Base-by-base conservation (phyloP, 2,329 filamentous ascomycete species). In the Calonectria naviculata region DNA sequence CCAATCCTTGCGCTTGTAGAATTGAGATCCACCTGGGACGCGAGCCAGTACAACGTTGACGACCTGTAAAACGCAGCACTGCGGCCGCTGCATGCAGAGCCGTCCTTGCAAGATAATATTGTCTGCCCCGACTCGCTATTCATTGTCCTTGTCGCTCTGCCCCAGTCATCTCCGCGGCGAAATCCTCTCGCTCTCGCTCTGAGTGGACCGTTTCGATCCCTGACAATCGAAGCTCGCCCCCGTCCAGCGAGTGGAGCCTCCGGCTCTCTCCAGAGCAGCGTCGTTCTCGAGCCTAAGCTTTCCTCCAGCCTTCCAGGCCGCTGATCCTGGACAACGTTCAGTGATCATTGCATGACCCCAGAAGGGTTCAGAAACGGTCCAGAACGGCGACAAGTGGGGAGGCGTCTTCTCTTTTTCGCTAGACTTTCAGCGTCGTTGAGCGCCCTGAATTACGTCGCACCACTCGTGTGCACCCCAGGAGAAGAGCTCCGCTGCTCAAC, bases 311-410 rank as follows among this genome's bases (percentile, higher is more conserved):
- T 34, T 65, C 29, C 19, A 26, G 34, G 17, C 26, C 62, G 21
- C 44, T 64, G 46, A 42, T 49, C 41, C 64, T 47, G 38, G 62
- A 44, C n/a, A 34, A 44, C 31, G 19, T 36, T 46, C 36, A 52
- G 47, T 41, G 19, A 65, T 36, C 19, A 36, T n/a, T 44, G 44
- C 64, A 60, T 34, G 24, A 28, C 56, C 65, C 44, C 47, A 56
- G 47, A 56, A 41, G 26, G 24, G 63, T 36, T 68, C 58, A 42
- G 58, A 54, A 68, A 28, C 29, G 65, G 65, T 68, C 65, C 26
- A 68, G 65, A 68, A 47, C 65, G 49, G 65, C 65, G 56, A 28
- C 56, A 58, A 61, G 65, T 61, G 65, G 65, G 56, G 49, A 12
- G n/a, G 52, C 2, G 29, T 31, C 12, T 49, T 29, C 17, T 49